Conservation (phyloP, 176 grass and related monocot genomes). For the Rhynchospora pubera region DNA sequence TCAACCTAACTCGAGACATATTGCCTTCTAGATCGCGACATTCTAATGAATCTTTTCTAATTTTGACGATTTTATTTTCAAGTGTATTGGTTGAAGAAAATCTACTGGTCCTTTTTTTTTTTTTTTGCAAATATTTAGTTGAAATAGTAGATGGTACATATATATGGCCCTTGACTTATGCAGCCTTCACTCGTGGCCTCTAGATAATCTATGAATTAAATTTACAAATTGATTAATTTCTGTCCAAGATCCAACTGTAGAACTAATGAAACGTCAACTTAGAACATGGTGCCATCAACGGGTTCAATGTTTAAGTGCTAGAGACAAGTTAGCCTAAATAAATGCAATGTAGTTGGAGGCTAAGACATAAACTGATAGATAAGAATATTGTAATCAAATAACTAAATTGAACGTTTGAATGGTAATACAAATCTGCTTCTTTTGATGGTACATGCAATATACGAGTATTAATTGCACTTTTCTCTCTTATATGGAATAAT, state of each 20-base stretch:
- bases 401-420: not conserved
- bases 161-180: constrained; percentile 4
- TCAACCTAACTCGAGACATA: not conserved
- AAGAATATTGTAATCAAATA: no score
- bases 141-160: constrained; percentile 2
- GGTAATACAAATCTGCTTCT: not conserved
- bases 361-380: not conserved
- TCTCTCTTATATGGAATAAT: not conserved
- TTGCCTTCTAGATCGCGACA: not conserved
- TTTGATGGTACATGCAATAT: not conserved
- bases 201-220: not conserved
- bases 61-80: not conserved
- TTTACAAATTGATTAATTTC: not conserved
- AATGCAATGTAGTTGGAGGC: not conserved
- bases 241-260: not conserved
- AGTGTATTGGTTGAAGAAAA: not conserved
- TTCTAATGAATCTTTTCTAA: not conserved
- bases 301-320: not conserved
- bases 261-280: not conserved
- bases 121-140: not conserved
- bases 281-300: not conserved
- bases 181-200: not conserved
- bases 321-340: not conserved
- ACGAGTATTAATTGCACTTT: not conserved
- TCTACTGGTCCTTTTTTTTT: not conserved